Conservation (phyloP, 2,329 filamentous ascomycete species). For the Penicillium sp. region DNA sequence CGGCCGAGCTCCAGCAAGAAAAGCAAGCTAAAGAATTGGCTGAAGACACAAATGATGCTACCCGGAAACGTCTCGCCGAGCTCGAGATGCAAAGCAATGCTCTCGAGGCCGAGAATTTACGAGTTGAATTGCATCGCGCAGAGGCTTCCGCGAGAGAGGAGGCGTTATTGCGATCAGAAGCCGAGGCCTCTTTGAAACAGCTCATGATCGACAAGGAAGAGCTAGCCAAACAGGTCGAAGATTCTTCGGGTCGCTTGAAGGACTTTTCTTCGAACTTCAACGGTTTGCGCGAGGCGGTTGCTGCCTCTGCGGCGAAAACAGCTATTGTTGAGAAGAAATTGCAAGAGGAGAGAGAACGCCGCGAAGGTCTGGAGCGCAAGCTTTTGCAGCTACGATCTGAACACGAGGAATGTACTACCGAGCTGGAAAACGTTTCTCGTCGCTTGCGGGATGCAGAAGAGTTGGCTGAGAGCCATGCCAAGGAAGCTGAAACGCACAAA, state of each 20-base stretch:
- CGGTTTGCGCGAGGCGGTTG: slow-evolving; percentile 69
- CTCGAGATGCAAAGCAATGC: slow-evolving; percentile 78
- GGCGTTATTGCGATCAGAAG: slow-evolving; percentile 68
- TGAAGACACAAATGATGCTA: slow-evolving; percentile 77
- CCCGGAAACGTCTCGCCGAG: slow-evolving; percentile 75
- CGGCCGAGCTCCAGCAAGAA: slow-evolving; percentile 70
- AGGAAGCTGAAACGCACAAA: slow-evolving; percentile 80
- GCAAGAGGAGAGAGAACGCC: slow-evolving; percentile 66
- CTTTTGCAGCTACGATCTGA: slow-evolving; percentile 71
- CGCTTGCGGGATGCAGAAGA: slow-evolving; percentile 81
- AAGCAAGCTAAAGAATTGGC: slow-evolving; percentile 73
- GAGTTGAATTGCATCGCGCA: slow-evolving; percentile 73
- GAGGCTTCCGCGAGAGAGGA: slow-evolving; percentile 77
- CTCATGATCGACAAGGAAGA: slow-evolving; percentile 83
- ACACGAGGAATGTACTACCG: slow-evolving; percentile 70
- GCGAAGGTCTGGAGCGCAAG: slow-evolving; percentile 70
- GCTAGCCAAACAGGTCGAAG: slow-evolving; percentile 61
- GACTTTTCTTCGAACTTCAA: slow-evolving; percentile 66
- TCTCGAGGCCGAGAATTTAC: slow-evolving; percentile 76
- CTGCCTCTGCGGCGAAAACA: slow-evolving; percentile 71
- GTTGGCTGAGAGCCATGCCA: slow-evolving; percentile 76
- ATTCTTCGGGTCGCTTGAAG: slow-evolving; percentile 59
- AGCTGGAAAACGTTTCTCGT: slow-evolving; percentile 68
- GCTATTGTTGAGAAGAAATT: slow-evolving; percentile 71
- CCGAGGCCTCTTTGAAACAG: slow-evolving; percentile 65